Evolutionary conservation across 2,329 filamentous ascomycete species (phyloP).

Genomic region (Cordyceps javanica): DNA sequence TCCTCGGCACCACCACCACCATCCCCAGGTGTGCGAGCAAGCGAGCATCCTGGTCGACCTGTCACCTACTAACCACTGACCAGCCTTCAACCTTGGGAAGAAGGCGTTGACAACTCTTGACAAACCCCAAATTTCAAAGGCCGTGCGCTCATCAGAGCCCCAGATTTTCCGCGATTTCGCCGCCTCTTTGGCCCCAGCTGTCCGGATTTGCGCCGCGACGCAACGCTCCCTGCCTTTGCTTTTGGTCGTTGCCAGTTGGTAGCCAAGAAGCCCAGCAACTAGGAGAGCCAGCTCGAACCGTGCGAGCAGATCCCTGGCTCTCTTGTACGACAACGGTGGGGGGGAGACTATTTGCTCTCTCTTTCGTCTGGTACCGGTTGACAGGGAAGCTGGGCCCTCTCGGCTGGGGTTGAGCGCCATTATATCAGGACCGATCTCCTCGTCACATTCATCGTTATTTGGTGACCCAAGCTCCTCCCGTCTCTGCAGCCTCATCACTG

Average conservation of each 20-base stretch:
- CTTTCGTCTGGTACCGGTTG: background rate
- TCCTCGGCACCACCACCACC: background rate
- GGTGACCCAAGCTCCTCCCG: background rate
- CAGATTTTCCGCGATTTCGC: background rate
- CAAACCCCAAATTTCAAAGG: background rate
- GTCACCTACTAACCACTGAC: no score
- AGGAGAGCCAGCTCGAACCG: background rate
- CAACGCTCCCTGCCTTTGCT: background rate
- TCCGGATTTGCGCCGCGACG: background rate
- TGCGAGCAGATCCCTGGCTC: background rate
- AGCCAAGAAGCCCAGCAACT: background rate
- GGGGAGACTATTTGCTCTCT: no score
- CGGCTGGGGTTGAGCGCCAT: background rate
- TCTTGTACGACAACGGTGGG: background rate
- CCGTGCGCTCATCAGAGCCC: constrained; percentile 7
- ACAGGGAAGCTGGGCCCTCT: background rate
- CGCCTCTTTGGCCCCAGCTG: background rate
- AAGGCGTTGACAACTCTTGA: no score
- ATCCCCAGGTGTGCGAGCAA: no score
- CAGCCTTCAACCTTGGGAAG: no score
- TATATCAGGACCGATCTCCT: constrained; percentile 4
- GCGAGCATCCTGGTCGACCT: background rate
- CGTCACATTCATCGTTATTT: background rate
- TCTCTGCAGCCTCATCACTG: background rate
- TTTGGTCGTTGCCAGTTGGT: background rate